phyloP scores from a whole-genome alignment of 1,284 basidiomycete species.

The Meira nashicola region DNA sequence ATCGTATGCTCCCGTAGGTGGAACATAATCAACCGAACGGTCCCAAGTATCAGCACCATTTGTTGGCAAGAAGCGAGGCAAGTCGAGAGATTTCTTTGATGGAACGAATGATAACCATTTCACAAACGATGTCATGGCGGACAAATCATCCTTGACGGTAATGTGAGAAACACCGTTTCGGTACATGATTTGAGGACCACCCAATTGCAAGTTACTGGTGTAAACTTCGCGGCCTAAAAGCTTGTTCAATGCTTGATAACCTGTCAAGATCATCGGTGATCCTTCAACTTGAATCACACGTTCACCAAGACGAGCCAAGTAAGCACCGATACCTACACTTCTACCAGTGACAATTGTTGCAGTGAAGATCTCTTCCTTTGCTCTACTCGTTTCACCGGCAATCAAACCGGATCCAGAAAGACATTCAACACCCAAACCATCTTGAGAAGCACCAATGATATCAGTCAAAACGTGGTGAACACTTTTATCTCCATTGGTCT shows the following conservation, averaged over 20 bases:
- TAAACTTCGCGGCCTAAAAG: slow-evolving; percentile 98
- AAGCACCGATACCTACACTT: slow-evolving; percentile 98
- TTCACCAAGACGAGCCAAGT: slow-evolving; percentile 95
- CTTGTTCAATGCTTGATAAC: slow-evolving; percentile 95
- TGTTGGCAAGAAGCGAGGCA: slow-evolving; percentile 26
- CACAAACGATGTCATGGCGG: slow-evolving; percentile 55
- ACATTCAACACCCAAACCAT: slow-evolving; percentile 97
- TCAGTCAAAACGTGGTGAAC: slow-evolving; percentile 88
- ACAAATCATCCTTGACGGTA: slow-evolving; percentile 83
- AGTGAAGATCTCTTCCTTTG: slow-evolving; percentile 98
- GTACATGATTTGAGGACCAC: slow-evolving; percentile 71
- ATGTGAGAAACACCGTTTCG: slow-evolving; percentile 83
- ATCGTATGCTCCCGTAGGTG: slow-evolving; percentile 92
- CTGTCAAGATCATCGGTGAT: slow-evolving; percentile 97
- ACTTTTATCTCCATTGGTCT: slow-evolving; percentile 76
- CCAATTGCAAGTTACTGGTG: slow-evolving; percentile 96
- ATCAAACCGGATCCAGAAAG: slow-evolving; percentile 94
- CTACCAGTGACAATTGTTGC: slow-evolving; percentile 97
- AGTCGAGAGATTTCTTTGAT: slow-evolving; percentile 24
- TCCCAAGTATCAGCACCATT: slow-evolving; percentile 65
- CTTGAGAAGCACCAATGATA: slow-evolving; percentile 81
- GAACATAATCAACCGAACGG: slow-evolving; percentile 81
- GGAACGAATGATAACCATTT: slow-evolving; percentile 92
- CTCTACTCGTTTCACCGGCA: slow-evolving; percentile 94
- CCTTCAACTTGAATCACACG: slow-evolving; percentile 98